Percentiles rank a stretch among this genome's conserved stretches.
Evolutionary conservation across 2,329 filamentous ascomycete genomes (phyloP).

Genomic region (Fusarium kyushuense): DNA sequence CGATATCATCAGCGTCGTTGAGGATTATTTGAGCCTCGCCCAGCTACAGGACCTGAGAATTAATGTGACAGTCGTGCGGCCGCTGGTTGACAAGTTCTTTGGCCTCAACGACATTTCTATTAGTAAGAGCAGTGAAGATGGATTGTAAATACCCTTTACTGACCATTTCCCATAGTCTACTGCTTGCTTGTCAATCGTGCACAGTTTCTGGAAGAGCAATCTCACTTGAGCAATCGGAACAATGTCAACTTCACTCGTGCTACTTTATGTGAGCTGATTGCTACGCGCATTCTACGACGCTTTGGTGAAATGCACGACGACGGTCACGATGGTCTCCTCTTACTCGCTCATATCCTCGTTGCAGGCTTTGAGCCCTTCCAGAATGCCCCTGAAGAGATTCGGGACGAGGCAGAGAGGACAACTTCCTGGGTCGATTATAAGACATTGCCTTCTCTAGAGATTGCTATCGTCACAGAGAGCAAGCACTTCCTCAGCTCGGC

Average conservation of each 20-base stretch:
- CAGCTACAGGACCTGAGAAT: slow-evolving; percentile 85
- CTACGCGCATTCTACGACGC: slow-evolving; percentile 79
- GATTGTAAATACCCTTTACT: slow-evolving; percentile 1
- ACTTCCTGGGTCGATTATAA: slow-evolving; percentile 63
- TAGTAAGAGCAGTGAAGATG: slow-evolving; percentile 55
- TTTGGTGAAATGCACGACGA: slow-evolving; percentile 82
- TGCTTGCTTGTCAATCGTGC: slow-evolving; percentile 85
- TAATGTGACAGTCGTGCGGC: slow-evolving; percentile 82
- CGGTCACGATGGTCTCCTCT: slow-evolving; percentile 75
- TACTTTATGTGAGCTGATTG: slow-evolving; percentile 82
- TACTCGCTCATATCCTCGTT: slow-evolving; percentile 83
- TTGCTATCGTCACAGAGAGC: slow-evolving; percentile 85
- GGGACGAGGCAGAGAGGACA: slow-evolving; percentile 66
- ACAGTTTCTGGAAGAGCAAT: slow-evolving; percentile 83
- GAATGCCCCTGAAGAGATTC: slow-evolving; percentile 77
- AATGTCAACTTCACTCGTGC: slow-evolving; percentile 85
- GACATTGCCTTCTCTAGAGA: slow-evolving; percentile 81
- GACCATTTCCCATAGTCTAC: slow-evolving; percentile 68
- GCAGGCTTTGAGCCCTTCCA: slow-evolving; percentile 89
- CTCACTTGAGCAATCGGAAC: slow-evolving; percentile 79
- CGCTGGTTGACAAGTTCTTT: slow-evolving; percentile 86
- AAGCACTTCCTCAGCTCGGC: slow-evolving; percentile 82
- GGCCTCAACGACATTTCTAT: slow-evolving; percentile 83
- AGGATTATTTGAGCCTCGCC: slow-evolving; percentile 74
- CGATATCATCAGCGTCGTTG: slow-evolving; percentile 72